A percentile compares a stretch with the other conserved stretches of the same genome.
phyloP scores from a whole-genome alignment of 306 rosid species.

The Acacia melanoxylon region DNA sequence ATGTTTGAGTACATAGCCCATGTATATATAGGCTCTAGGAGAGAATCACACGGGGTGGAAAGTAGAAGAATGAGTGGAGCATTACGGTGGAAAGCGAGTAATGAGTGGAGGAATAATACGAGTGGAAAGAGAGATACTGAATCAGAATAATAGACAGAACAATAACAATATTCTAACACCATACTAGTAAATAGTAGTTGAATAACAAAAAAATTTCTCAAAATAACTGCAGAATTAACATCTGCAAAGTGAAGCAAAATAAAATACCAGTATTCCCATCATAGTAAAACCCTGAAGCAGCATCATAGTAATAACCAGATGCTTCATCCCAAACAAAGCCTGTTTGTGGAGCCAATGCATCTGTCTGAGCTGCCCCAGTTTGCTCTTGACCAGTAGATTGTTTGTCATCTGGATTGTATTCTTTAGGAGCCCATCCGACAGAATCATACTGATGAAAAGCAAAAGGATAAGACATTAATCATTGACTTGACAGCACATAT shows the following conservation, averaged over 20 bases:
- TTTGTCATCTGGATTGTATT: constrained; percentile 86
- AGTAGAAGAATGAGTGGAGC: no score
- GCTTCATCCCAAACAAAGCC: constrained; percentile 99
- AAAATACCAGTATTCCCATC: constrained; percentile 87
- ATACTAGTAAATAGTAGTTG: neutral
- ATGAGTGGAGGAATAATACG: no score
- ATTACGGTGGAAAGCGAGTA: no score
- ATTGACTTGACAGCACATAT: constrained; percentile 11
- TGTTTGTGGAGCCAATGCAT: constrained; percentile 75
- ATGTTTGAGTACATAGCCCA: no score
- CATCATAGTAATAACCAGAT: constrained; percentile 97
- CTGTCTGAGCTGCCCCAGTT: constrained; percentile 45
- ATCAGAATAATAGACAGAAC: no score
- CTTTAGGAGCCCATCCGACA: constrained; percentile 98
- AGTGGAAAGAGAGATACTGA: no score
- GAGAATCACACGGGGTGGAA: no score
- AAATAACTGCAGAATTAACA: neutral
- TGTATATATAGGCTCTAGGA: no score
- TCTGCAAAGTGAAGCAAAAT: constrained; percentile 5
- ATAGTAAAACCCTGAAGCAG: constrained; percentile 97
- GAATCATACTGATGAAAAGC: constrained; percentile 71
- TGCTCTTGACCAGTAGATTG: constrained; percentile 61
- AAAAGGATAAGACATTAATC: constrained; percentile 1
- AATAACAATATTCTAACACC: no score
- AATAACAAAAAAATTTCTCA: neutral